Conservation (phyloP, 306 rosid species). For the Boehmeria nivea region DNA sequence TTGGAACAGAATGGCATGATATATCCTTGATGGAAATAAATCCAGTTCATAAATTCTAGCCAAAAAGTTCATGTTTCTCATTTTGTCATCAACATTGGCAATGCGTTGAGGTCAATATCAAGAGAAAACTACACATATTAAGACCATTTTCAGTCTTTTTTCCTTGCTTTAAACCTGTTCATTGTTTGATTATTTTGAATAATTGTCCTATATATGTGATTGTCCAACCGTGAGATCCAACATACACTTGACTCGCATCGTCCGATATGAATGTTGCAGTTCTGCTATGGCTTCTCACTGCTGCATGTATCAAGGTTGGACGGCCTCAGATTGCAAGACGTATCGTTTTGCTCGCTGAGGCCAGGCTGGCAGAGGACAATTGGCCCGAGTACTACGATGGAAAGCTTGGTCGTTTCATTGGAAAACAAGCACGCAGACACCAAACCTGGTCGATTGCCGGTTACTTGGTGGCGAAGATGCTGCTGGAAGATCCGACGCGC, state of each 20-base stretch:
- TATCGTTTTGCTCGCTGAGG: not conserved
- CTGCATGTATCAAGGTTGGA: conserved; percentile 12
- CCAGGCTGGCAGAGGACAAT: conserved; percentile 5
- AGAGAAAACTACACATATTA: too few species aligned
- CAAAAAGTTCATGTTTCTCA: too few species aligned
- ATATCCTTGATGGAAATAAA: not conserved
- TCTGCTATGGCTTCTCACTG: conserved; percentile 12
- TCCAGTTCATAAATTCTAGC: not conserved
- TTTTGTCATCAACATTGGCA: too few species aligned
- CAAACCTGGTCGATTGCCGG: conserved; percentile 17
- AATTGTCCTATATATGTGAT: too few species aligned
- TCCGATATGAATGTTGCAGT: not conserved
- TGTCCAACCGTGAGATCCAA: not conserved
- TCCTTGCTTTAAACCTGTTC: too few species aligned
- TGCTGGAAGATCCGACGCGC: conserved; percentile 11
- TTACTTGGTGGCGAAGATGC: conserved; percentile 17
- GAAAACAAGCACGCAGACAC: conserved; percentile 4
- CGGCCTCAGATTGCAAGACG: conserved; percentile 14
- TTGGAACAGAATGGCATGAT: too few species aligned
- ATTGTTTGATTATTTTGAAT: too few species aligned
- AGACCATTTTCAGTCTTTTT: too few species aligned
- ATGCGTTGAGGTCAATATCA: too few species aligned
- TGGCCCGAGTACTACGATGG: conserved; percentile 18
- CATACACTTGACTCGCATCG: not conserved
- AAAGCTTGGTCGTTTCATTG: conserved; percentile 9